Evolutionary conservation across 2,329 filamentous ascomycete genomes (phyloP).

Genomic region (Thelonectria blattea): DNA sequence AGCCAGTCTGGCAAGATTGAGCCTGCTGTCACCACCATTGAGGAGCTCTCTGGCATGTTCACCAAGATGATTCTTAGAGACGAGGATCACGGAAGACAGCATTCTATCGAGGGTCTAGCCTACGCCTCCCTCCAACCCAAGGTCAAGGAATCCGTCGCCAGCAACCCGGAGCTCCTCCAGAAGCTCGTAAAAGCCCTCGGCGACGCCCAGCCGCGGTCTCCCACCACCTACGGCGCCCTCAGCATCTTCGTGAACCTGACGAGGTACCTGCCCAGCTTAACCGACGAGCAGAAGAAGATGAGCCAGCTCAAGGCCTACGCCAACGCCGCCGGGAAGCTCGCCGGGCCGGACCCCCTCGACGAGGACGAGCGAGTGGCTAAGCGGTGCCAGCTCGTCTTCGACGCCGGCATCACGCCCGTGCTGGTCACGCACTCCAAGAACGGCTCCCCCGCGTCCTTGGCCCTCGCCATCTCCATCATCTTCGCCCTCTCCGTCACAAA

Average conservation of each 20-base stretch:
- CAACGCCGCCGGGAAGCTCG: conserved; percentile 75
- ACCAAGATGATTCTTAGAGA: conserved; percentile 69
- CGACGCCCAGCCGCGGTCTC: conserved; percentile 66
- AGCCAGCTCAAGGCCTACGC: conserved; percentile 93
- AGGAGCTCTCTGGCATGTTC: conserved; percentile 69
- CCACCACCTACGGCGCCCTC: conserved; percentile 82
- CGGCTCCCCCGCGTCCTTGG: conserved; percentile 72
- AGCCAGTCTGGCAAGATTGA: conserved; percentile 53
- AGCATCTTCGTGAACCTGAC: conserved; percentile 88
- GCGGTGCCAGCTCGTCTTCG: conserved; percentile 79
- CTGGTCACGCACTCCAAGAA: conserved; percentile 78
- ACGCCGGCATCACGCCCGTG: conserved; percentile 77
- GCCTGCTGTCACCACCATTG: conserved; percentile 64
- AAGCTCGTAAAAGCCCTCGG: conserved; percentile 69
- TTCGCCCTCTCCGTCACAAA: conserved; percentile 77
- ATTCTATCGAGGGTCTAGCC: conserved; percentile 87
- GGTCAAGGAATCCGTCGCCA: conserved; percentile 81
- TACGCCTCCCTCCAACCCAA: conserved; percentile 87
- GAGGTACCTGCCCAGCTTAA: conserved; percentile 74
- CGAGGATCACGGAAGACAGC: conserved; percentile 64
- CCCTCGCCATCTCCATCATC: conserved; percentile 77
- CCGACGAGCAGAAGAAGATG: conserved; percentile 93
- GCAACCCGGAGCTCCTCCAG: conserved; percentile 71
- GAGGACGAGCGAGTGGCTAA: conserved; percentile 76
- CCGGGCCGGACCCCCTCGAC: conserved; percentile 70